A percentile compares a stretch with the other conserved stretches of the same genome.
Evolutionary conservation across 208 protist species (phyloP).

Genomic region (Endotrypanum monterogeii): DNA sequence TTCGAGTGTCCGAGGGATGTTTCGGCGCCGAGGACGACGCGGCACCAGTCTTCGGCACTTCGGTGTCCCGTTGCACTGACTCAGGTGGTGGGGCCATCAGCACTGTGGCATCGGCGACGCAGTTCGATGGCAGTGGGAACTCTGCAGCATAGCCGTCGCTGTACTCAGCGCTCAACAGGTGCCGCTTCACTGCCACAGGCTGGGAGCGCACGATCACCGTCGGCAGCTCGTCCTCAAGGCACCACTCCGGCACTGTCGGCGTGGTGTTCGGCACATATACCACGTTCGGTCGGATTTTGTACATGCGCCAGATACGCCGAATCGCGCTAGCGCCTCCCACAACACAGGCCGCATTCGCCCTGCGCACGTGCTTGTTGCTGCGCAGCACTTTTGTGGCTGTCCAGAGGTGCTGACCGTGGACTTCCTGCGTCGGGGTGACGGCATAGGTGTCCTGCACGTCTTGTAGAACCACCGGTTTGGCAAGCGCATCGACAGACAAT

Average conservation of each 20-base stretch:
- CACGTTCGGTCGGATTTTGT: conserved; percentile 67
- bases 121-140: conserved; percentile 50
- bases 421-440: conserved; percentile 18
- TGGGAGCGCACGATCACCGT: conserved; percentile 71
- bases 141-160: conserved; percentile 83
- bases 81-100: conserved; percentile 4
- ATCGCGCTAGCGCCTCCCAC: conserved; percentile 76
- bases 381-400: conserved; percentile 55
- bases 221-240: conserved; percentile 59
- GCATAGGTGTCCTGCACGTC: conserved; percentile 39
- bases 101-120: conserved; percentile 7
- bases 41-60: background rate
- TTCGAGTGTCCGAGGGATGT: background rate
- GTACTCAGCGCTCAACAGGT: conserved; percentile 79
- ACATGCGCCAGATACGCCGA: conserved; percentile 69
- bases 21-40: background rate
- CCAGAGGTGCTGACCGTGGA: conserved; percentile 70
- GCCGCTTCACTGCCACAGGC: conserved; percentile 61
- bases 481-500: background rate
- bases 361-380: conserved; percentile 46
- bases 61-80: background rate
- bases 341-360: conserved; percentile 62
- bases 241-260: conserved; percentile 60
- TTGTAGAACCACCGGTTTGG: conserved; percentile 43
- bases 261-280: conserved; percentile 79